phyloP scores from a whole-genome alignment of 345 rosid genomes.

The Brassica nigra region DNA sequence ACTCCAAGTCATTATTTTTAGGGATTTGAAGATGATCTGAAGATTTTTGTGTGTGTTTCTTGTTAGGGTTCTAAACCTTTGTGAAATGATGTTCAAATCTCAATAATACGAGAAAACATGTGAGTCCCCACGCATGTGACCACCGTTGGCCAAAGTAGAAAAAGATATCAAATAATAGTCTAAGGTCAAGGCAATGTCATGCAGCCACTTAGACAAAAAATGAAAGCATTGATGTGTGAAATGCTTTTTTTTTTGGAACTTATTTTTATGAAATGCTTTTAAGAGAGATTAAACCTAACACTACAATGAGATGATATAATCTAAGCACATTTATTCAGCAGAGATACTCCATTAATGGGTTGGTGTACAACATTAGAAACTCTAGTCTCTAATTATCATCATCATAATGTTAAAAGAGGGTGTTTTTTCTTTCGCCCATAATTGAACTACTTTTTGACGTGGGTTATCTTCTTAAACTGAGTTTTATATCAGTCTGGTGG shows the following conservation, averaged over 20 bases:
- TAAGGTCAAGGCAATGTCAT: constrained; percentile 6
- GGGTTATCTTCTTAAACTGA: constrained; percentile 24
- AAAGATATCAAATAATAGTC: not conserved
- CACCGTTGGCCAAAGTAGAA: constrained; percentile 20
- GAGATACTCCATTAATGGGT: not conserved
- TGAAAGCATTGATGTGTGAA: not conserved
- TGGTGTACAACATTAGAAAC: constrained; percentile 3
- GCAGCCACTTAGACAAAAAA: not conserved
- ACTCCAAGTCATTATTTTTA: not conserved
- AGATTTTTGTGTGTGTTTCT: not conserved
- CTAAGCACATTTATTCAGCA: not conserved
- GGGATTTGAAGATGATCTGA: not conserved
- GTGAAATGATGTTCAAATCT: not conserved
- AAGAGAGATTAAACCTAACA: not conserved
- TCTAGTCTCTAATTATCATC: not conserved
- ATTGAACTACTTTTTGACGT: constrained; percentile 23
- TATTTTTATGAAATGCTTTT: not conserved
- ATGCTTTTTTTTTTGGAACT: not conserved
- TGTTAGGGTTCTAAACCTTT: not conserved
- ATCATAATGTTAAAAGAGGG: not conserved
- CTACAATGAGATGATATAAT: not conserved
- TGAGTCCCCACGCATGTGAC: constrained; percentile 36
- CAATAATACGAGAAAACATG: not conserved
- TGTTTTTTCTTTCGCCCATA: constrained; percentile 13
- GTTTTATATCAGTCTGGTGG: constrained; percentile 10